Base-by-base conservation (phyloP, 2,329 filamentous ascomycete species). In the Aspergillus awamori region DNA sequence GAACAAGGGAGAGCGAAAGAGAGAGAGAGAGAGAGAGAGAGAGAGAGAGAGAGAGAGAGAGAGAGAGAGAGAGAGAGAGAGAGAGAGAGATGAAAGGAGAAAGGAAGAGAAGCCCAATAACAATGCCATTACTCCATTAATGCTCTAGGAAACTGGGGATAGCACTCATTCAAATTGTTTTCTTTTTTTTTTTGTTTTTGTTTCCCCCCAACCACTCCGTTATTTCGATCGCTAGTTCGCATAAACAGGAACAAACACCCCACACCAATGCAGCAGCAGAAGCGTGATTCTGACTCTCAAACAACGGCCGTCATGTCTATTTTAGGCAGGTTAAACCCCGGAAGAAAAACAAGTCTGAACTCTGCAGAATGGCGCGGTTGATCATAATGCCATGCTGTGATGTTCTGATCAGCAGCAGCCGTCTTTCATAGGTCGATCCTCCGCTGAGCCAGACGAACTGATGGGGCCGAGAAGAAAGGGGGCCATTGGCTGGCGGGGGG, bases 341-440 rank as follows among this genome's bases (percentile, higher is more conserved):
- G 22, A 58, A 30, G 24, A 15, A 54, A 43, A 28, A 38, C 53
- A 53, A 53, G 36, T 47, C 26, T 24, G 59, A 53, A 30, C 1
- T 36, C 10, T 36, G 33, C 33, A 36, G 59, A 52, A 45, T 13
- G 15, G 15, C 36, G 15, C 53, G 22, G n/a, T 24, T 24, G 26
- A 43, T 54, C 53, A 41, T 28, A 39, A 55, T 55, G 38, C 38
- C 39, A 43, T 24, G 24, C 24, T 28, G 15, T 11, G 52, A 28
- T 41, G 39, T 22, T 5, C 17, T 28, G 17, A 39, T 55, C 53
- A 28, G 53, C 51, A 53, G 30, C 17, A 13, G 49, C 52, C 24
- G 38, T 54, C 13, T 13, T 55, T 62, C 55, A 57, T 43, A 30
- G 22, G 62, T 60, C 59, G 62, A 64, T 64, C 62, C 59, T 64